Percentiles rank a stretch among this genome's conserved stretches.
phyloP scores from a whole-genome alignment of 2,329 filamentous ascomycete genomes.

The Hypoxylon sp. region DNA sequence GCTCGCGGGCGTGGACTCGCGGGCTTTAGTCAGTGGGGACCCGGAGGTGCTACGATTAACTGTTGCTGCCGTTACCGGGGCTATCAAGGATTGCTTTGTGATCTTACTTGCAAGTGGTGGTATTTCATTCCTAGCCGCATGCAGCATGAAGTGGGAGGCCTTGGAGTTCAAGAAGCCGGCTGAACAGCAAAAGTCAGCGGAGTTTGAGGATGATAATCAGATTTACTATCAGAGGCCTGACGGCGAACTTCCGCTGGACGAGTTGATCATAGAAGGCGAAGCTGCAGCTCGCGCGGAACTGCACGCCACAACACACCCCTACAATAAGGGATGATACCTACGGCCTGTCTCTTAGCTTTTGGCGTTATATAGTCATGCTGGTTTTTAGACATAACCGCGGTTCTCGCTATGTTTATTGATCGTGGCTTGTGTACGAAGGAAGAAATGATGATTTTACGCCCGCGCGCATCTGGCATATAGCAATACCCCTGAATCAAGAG shows the following conservation, averaged over 20 bases:
- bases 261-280: conserved; percentile 3
- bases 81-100: conserved; percentile 50
- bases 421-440: not conserved
- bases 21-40: conserved; percentile 42
- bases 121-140: conserved; percentile 49
- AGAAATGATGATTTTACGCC: not conserved
- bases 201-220: not conserved
- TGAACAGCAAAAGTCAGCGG: not conserved
- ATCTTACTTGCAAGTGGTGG: conserved; percentile 48
- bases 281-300: not conserved
- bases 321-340: not conserved
- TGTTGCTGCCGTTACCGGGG: conserved; percentile 46
- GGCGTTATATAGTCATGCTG: not conserved
- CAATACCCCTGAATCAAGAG: not conserved
- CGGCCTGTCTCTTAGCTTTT: not conserved
- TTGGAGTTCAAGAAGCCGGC: conserved; percentile 44
- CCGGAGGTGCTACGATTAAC: conserved; percentile 37
- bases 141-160: conserved; percentile 52
- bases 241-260: conserved; percentile 8
- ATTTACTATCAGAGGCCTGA: conserved; percentile 14
- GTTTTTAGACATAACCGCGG: not conserved
- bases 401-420: not conserved
- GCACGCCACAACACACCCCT: not conserved
- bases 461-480: not conserved
- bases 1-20: conserved; percentile 50